Evolutionary conservation across 1,284 basidiomycete genomes (phyloP), one percentile per base, ranked within the genome.

Genomic region (Leccinum holopus): DNA sequence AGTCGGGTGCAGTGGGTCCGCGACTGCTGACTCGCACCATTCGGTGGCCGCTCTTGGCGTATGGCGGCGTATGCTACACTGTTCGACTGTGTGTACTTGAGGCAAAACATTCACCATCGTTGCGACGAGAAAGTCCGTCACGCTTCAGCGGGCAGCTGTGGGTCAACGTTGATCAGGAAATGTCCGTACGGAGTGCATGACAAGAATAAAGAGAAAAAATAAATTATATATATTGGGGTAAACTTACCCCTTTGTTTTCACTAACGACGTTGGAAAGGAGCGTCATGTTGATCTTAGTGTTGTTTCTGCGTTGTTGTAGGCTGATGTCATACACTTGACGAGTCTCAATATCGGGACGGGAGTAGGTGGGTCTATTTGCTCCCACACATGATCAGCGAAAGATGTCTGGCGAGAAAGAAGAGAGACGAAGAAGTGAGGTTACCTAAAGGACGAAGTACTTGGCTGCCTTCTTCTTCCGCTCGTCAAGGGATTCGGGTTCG

Each of bases 41-140:
- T 97, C 97, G 71, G 99, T 87, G 75, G 98, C 97, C 97, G 74
- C 90, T 90, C 71, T 91, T 90, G 2, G 97, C 95, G 77, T 33
- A 33, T 33, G 33, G 33, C 10, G 33, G 33, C 33, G 33, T 98
- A 99, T 58, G 96, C 93, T 59, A 99, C 97, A 68, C 93, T 96
- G 85, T 99, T 99, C 64, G 96, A 98, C 78, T 99, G 97, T 0
- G 97, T 99, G 83, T 98, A 99, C 78, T 99, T 99, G 73, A 99
- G 86, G 33, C 33, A 33, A 33, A 33, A 33, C 33, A 33, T 33
- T 10, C 1, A 96, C 92, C 37, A 98, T 89, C 3, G 97, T 98
- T 21, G 97, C 97, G 60, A 97, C 92, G 68, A 95, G 93, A 61
- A 98, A 81, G 76, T 97, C 95, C 30, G 86, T 92, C 61, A 92